These are phyloP conservation scores for Plicaturopsis crispa DNA, from an alignment of 768 basidiomycete genomes.

Conservation along the genomic window DNA sequence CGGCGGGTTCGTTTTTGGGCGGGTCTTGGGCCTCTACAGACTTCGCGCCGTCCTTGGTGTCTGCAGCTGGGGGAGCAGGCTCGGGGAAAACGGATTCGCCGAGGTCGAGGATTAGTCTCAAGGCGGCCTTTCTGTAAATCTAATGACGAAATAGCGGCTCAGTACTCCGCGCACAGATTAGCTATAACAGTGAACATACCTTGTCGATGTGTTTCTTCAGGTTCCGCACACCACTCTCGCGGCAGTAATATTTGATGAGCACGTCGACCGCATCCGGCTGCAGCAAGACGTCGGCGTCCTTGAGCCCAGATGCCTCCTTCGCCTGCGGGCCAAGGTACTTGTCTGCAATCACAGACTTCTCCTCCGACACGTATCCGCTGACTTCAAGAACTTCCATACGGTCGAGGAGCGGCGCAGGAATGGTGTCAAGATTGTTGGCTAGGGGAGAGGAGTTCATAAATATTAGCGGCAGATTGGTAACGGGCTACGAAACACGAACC, in stretches of 20 bases:
- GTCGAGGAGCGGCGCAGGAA: slow-evolving; percentile 88
- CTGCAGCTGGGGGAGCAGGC: slow-evolving; percentile 26
- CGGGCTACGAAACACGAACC: slow-evolving; percentile 23
- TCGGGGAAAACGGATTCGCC: slow-evolving; percentile 85
- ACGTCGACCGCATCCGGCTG: slow-evolving; percentile 73
- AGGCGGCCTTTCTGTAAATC: slow-evolving; percentile 95
- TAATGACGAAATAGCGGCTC: slow-evolving; percentile 19
- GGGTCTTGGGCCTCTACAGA: slow-evolving; percentile 50
- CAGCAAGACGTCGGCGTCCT: slow-evolving; percentile 74
- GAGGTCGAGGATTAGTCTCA: slow-evolving; percentile 85
- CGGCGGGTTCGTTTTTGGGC: slow-evolving; percentile 27
- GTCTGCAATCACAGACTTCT: slow-evolving; percentile 83
- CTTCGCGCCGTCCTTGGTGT: slow-evolving; percentile 10
- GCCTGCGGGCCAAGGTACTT: slow-evolving; percentile 90
- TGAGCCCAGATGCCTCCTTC: slow-evolving; percentile 83
- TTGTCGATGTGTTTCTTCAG: slow-evolving; percentile 99
- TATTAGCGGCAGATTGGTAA: slow-evolving; percentile 7
- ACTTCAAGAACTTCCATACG: slow-evolving; percentile 97
- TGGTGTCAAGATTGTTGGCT: slow-evolving; percentile 90
- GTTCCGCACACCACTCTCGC: slow-evolving; percentile 95
- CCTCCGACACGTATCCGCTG: slow-evolving; percentile 89
- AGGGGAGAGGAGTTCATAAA: slow-evolving; percentile 11
- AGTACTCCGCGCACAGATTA: not conserved
- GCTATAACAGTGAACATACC: slow-evolving; percentile 37
- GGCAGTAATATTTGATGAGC: slow-evolving; percentile 94